Base-by-base conservation (phyloP, 805 yeast species). In the Metschnikowia aberdeeniae region DNA sequence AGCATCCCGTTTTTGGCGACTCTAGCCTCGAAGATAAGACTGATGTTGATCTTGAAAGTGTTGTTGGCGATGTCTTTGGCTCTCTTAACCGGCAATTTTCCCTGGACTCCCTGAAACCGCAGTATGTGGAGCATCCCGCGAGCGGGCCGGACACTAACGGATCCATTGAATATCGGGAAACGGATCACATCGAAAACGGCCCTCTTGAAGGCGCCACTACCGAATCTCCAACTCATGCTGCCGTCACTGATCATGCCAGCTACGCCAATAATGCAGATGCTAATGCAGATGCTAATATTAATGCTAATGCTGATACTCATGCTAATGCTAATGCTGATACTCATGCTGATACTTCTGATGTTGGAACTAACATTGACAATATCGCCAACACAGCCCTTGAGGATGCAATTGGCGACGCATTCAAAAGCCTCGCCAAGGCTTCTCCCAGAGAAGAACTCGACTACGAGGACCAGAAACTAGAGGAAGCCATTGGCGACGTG, bases 331-430 rank as follows among this genome's bases (percentile, higher is more conserved):
- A 22, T 22, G 26, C 26, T 22, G 17, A 17, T 17, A 6, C 26
- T 22, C 8, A 22, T 22, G 26, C 26, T 22, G 26, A 22, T 22
- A 22, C 6, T 22, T 6, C 26, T 22, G 8, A 7, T 22, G 8
- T 1, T 22, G 26, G 26, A 6, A 22, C 26, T 3, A 22, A 22
- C 8, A 22, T 22, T 22, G 26, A 22, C 32, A 30, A 34, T 6
- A 26, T 31, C n/a, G 35, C 40, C 17, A 46, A 43, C 6, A 34
- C 42, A 6, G 50, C 43, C 9, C 40, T 42, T 12, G 51, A 43
- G 11, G 59, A 53, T 26, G 67, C 64, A 17, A 65, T 65, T 20
- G 70, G 68, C 5, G 53, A 61, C 40, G 70, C 64, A 3, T 61
- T 65, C 46, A 46, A 45, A 20, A 40, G 42, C 14, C 44, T 51